Percentiles rank a stretch among this genome's conserved stretches.
phyloP scores from a whole-genome alignment of 2,329 filamentous ascomycete species.

The Exophiala oligosperma region DNA sequence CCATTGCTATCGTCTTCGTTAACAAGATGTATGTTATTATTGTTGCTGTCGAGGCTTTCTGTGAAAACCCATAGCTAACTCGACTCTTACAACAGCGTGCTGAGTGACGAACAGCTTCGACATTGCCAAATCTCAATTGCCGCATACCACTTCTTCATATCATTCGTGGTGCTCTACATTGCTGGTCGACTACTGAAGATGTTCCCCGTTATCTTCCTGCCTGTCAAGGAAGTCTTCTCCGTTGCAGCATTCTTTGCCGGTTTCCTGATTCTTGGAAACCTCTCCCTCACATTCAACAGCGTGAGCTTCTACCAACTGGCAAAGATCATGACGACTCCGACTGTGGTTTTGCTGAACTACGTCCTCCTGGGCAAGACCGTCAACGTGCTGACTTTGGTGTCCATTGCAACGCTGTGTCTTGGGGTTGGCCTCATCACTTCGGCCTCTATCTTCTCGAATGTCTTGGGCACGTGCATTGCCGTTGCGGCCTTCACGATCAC shows the following conservation, averaged over 20 bases:
- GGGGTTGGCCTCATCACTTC: conserved; percentile 58
- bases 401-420: conserved; percentile 42
- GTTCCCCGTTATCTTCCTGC: neutral
- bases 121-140: neutral
- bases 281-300: conserved; percentile 13
- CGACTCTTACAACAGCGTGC: neutral
- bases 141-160: neutral
- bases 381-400: neutral
- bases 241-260: conserved; percentile 12
- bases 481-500: conserved; percentile 14
- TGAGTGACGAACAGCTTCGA: neutral
- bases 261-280: conserved; percentile 15
- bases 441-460: conserved; percentile 2
- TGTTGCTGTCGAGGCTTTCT: neutral
- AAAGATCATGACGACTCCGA: conserved; percentile 20
- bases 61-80: neutral
- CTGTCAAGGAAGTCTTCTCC: conserved; percentile 6
- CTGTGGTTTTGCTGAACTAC: conserved; percentile 12
- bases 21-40: neutral
- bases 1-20: neutral
- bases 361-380: conserved; percentile 35
- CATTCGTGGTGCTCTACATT: neutral
- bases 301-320: conserved; percentile 16
- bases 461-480: conserved; percentile 5
- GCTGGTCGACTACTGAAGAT: neutral